These are phyloP conservation scores for Citrus trifoliata DNA, from an alignment of 345 rosid species.

Conservation along the genomic window DNA sequence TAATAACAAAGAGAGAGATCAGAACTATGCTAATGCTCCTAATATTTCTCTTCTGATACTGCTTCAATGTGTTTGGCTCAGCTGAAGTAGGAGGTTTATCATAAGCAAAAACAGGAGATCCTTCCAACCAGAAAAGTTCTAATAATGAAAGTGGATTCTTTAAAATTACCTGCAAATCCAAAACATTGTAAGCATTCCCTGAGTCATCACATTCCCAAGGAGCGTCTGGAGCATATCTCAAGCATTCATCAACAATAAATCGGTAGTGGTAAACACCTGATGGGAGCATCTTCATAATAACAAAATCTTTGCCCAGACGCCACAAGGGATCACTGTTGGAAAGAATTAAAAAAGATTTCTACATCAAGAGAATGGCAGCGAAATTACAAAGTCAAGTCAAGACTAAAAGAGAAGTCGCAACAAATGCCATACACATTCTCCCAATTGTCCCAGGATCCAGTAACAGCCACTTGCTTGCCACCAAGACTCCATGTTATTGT, in stretches of 20 bases:
- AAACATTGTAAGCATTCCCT: conserved; percentile 44
- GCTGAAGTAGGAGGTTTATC: background rate
- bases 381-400: background rate
- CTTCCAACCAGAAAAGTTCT: background rate
- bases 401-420: background rate
- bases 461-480: conserved; percentile 53
- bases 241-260: conserved; percentile 46
- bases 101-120: background rate
- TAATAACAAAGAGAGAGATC: background rate
- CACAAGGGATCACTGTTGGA: conserved; percentile 45
- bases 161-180: conserved; percentile 51
- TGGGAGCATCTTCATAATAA: conserved; percentile 48
- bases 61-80: background rate
- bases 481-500: conserved; percentile 60
- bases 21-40: background rate
- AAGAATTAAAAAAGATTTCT: background rate
- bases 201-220: conserved; percentile 46
- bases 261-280: conserved; percentile 56
- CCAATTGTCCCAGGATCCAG: conserved; percentile 80
- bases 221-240: conserved; percentile 39
- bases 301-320: conserved; percentile 44
- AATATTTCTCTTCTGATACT: background rate
- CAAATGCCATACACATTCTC: conserved; percentile 27
- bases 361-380: background rate
- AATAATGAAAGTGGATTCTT: background rate